A percentile compares a stretch with the other conserved stretches of the same genome.
Evolutionary conservation across 1,284 basidiomycete species (phyloP).

Genomic region (Rugosomyces carneus): DNA sequence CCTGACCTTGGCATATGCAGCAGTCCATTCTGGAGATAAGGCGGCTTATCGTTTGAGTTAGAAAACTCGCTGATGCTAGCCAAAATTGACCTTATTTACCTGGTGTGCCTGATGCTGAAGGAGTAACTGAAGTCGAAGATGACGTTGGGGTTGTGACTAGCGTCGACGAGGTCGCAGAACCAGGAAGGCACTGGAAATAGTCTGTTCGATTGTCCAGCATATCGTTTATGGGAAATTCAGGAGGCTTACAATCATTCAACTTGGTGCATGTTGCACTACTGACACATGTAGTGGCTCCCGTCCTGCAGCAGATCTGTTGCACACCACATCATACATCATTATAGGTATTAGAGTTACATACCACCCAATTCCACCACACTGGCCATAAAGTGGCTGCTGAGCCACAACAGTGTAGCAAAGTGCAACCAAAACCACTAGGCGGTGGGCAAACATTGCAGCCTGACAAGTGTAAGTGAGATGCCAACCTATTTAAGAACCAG

Average conservation of each 20-base stretch:
- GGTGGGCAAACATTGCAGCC: conserved; percentile 15
- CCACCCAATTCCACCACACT: conserved; percentile 49
- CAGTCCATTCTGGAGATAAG: conserved; percentile 46
- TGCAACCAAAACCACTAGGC: conserved; percentile 18
- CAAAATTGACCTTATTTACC: conserved; percentile 10
- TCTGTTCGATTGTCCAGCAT: conserved; percentile 21
- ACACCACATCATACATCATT: not conserved
- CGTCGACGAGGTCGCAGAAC: conserved; percentile 16
- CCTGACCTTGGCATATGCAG: conserved; percentile 46
- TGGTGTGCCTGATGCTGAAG: conserved; percentile 18
- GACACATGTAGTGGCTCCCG: conserved; percentile 39
- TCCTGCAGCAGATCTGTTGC: conserved; percentile 24
- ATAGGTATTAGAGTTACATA: conserved; percentile 17
- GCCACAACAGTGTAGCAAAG: conserved; percentile 19
- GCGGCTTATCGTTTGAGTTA: conserved; percentile 25
- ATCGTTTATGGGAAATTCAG: not conserved
- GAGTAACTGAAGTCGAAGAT: conserved; percentile 17
- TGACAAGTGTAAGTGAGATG: not conserved
- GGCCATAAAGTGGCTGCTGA: conserved; percentile 33
- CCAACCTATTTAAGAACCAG: conserved; percentile 9
- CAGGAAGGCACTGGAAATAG: conserved; percentile 44
- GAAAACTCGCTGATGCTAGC: not conserved
- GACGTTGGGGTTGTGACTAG: not conserved
- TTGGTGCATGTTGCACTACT: conserved; percentile 34
- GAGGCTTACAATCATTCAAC: conserved; percentile 35